Conservation (phyloP, 768 basidiomycete genomes). For the Mycena indigotica region DNA sequence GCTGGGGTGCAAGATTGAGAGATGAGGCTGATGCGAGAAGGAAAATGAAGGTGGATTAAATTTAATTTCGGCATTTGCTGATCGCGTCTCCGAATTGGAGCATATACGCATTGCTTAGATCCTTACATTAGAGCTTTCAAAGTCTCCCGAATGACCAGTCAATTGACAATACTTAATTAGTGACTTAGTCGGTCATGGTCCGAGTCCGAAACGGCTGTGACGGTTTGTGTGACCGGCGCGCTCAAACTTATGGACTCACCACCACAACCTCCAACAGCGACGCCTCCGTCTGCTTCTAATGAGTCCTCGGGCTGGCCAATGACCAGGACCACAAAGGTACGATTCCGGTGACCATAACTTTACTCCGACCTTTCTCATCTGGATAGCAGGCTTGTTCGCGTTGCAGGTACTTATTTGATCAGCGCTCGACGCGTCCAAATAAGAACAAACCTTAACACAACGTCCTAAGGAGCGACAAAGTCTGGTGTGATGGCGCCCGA, state of each 20-base stretch:
- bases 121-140: too few species aligned
- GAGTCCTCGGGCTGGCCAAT: constrained; percentile 18
- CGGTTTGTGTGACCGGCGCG: too few species aligned
- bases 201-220: too few species aligned
- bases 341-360: constrained; percentile 24
- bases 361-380: constrained; percentile 6
- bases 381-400: constrained; percentile 54
- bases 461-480: constrained; percentile 55
- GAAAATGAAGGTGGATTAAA: background rate
- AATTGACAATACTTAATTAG: too few species aligned
- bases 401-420: constrained; percentile 45
- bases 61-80: background rate
- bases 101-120: too few species aligned
- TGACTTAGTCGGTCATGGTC: too few species aligned
- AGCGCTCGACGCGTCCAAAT: constrained; percentile 10
- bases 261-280: background rate
- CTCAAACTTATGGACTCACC: background rate
- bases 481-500: constrained; percentile 59
- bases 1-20: constrained; percentile 8
- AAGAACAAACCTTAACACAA: constrained; percentile 12
- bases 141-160: too few species aligned
- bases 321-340: constrained; percentile 54
- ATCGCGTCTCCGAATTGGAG: too few species aligned
- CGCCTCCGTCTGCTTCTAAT: background rate
- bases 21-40: background rate